Percentiles rank a stretch among this genome's conserved stretches.
phyloP scores from a whole-genome alignment of 208 protist species.

The Acanthamoeba castellanii region DNA sequence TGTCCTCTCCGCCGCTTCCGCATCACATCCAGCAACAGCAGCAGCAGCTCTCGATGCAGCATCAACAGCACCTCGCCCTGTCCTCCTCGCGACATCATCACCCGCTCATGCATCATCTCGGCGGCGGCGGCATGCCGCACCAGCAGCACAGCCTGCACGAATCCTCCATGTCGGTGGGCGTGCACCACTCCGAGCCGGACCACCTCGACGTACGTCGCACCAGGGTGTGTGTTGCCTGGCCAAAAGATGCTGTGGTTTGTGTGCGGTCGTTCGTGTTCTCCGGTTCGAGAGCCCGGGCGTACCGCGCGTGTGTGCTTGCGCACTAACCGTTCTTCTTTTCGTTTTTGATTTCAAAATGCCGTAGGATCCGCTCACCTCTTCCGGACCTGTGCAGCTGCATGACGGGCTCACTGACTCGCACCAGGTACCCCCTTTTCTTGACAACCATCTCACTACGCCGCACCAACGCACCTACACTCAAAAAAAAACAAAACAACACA shows the following conservation, averaged over 20 bases:
- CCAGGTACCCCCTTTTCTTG: background rate
- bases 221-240: background rate
- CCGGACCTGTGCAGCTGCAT: constrained; percentile 6
- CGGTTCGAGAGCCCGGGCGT: background rate
- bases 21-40: background rate
- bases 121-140: background rate
- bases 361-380: constrained; percentile 43
- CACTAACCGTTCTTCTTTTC: background rate
- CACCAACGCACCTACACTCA: no score
- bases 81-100: background rate
- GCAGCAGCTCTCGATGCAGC: background rate
- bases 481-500: no score
- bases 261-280: no score
- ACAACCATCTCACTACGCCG: background rate
- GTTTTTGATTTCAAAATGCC: background rate
- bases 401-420: constrained; percentile 28
- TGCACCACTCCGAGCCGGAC: background rate
- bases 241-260: background rate
- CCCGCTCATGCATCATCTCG: background rate
- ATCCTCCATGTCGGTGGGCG: background rate
- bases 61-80: background rate
- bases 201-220: constrained; percentile 11
- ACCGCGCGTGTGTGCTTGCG: background rate
- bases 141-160: background rate
- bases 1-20: background rate